Base-by-base conservation (phyloP, 1,139 yeast species). In the Yarrowia galli region DNA sequence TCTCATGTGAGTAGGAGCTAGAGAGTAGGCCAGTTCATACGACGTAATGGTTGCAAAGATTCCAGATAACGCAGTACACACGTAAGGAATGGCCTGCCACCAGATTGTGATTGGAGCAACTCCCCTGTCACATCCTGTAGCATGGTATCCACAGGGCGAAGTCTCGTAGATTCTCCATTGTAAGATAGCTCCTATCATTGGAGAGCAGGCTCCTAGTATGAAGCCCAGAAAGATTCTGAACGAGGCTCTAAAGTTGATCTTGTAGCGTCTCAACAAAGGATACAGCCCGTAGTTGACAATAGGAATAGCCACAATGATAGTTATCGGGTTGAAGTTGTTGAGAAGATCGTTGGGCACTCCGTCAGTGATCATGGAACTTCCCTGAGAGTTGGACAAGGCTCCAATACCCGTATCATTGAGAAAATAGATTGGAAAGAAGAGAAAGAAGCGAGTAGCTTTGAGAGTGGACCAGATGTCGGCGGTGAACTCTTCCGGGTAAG, bases 311-410 rank as follows among this genome's bases (percentile, higher is more conserved):
- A 43, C 48, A 8, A 43, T 43, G 16, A 43, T 43, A 25, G 48
- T 43, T 18, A 43, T 43, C 9, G 48, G 48, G 48, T 43, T 43
- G 48, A 43, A 43, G 48, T 43, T 43, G 48, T 43, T 43, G 8
- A 43, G n/a, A 0, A 43, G 28, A 3, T 43, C 48, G 28, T 43
- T 43, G 1, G 48, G 48, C 2, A 43, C 48, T 20, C 48, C 48
- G 25, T 43, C 22, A 25, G 48, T 43, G 28, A 43, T 22, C 48
- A 43, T 43, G 13, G 48, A 43, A 16, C 48, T 43, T 12, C 48
- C 48, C 28, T 43, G 48, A 13, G 48, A 43, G 28, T 43, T 43
- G 48, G 48, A 43, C 2, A 43, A 25, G 5, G 48, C 48, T 43
- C 48, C 48, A 8, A 43, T 43, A 2, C 48, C 48, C 1, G 48